Conservation (phyloP, 192 early-diverging fungal genomes). For the Coemansia sp. region DNA sequence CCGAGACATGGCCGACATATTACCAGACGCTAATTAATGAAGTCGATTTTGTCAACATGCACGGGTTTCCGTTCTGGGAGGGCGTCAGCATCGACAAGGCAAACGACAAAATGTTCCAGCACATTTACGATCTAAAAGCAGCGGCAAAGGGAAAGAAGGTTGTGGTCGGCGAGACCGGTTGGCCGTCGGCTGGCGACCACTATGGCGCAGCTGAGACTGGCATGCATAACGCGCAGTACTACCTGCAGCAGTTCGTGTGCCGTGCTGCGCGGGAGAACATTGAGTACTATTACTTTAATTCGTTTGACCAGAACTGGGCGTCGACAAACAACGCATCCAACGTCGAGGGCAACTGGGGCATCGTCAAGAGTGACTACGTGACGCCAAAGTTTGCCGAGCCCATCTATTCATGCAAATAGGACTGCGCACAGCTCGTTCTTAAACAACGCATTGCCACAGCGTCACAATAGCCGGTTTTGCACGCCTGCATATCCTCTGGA, state of each 20-base stretch:
- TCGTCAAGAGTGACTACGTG: constrained; percentile 24
- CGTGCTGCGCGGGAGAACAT: constrained; percentile 49
- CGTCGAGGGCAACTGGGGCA: constrained; percentile 49
- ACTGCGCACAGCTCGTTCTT: too few species aligned
- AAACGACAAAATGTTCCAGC: constrained; percentile 54
- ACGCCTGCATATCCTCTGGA: too few species aligned
- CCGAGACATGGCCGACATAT: constrained; percentile 41
- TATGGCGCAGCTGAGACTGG: constrained; percentile 53
- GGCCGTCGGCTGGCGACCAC: constrained; percentile 54
- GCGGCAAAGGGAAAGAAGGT: constrained; percentile 54
- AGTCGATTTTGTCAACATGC: constrained; percentile 59
- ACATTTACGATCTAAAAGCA: constrained; percentile 42
- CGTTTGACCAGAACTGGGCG: constrained; percentile 65
- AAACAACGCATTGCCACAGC: not conserved
- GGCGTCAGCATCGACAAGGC: constrained; percentile 41
- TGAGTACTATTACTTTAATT: constrained; percentile 62
- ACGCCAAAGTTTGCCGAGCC: constrained; percentile 40
- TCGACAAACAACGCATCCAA: constrained; percentile 40
- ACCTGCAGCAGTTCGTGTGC: constrained; percentile 59
- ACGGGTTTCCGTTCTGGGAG: constrained; percentile 65
- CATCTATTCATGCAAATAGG: constrained; percentile 14
- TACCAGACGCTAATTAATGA: constrained; percentile 48
- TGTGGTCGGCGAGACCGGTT: constrained; percentile 62
- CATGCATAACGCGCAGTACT: constrained; percentile 54
- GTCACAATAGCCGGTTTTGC: too few species aligned